Base-by-base conservation (phyloP, 495 filamentous ascomycete genomes). In the Aspergillus bertholletiae region DNA sequence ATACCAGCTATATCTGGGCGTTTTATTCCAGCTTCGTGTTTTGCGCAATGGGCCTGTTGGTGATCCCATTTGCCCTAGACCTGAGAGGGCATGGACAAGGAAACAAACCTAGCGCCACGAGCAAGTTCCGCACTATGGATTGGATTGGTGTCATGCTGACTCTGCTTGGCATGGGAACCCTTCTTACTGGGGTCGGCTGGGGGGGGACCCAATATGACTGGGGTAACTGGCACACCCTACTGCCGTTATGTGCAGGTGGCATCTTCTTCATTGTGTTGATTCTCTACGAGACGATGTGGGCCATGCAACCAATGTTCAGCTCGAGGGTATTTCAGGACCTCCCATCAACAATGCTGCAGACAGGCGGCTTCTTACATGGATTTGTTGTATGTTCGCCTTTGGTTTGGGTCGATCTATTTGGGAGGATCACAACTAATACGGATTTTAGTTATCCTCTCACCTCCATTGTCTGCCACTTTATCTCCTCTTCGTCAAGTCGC, bases 391-490 rank as follows among this genome's bases (percentile, higher is more conserved):
- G 58, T 84, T 15, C 15, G 39, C 9, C 17, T 7, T 24, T 20
- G 21, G n/a, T 15, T n/a, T n/a, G n/a, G n/a, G n/a, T n/a, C n/a
- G 4, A 13, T 26, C 8, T 37, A 17, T 45, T 43, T 15, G 34
- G 9, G 13, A 37, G 9, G 17, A 41, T 34, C 12, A 39, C 35
- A 28, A 21, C 24, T 27, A 55, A 63, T 52, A 47, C 27, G n/a
- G 4, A 12, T 23, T 49, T 0, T 60, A 79, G 55, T 63, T 80
- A 15, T 74, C 74, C 39, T 54, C 60, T 41, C 73, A 76, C 0
- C 58, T 92, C 0, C 86, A 88, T 58, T 86, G 80, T 49, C 67
- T 86, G 27, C 77, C 86, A 0, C 73, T 91, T 21, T 90, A 85
- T 65, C 85, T 85, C 60, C 70, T 83, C 48, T 77, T 81, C 8